Evolutionary conservation across 495 filamentous ascomycete species (phyloP).

Genomic region (Trypethelium eluteriae): DNA sequence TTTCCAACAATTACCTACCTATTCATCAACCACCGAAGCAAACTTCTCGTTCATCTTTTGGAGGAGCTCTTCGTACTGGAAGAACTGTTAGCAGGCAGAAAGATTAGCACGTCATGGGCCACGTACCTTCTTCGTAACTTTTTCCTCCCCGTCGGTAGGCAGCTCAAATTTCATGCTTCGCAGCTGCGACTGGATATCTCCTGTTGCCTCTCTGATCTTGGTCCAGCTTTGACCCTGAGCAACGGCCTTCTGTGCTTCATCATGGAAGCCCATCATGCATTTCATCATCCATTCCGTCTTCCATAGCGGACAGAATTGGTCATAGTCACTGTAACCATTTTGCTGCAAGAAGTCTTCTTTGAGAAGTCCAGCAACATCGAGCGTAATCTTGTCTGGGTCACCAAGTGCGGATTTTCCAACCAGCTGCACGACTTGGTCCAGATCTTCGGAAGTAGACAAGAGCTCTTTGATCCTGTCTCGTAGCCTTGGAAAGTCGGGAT

Average conservation of each 20-base stretch:
- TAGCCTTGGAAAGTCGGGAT: conserved; percentile 86
- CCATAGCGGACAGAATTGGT: conserved; percentile 98
- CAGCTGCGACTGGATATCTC: conserved; percentile 73
- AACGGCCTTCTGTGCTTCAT: conserved; percentile 93
- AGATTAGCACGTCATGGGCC: neutral
- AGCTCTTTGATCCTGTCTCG: conserved; percentile 89
- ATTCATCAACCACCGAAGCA: conserved; percentile 89
- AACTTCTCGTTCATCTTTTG: conserved; percentile 94
- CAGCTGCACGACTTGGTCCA: conserved; percentile 97
- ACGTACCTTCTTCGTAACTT: conserved; percentile 67
- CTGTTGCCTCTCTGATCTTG: conserved; percentile 85
- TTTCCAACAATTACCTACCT: conserved; percentile 28
- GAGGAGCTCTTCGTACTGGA: conserved; percentile 79
- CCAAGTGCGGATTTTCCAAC: conserved; percentile 95
- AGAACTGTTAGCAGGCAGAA: neutral
- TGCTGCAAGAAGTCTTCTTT: conserved; percentile 99
- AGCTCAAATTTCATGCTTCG: conserved; percentile 95
- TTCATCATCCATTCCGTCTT: conserved; percentile 99
- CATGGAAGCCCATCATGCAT: conserved; percentile 93
- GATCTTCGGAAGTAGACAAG: conserved; percentile 86
- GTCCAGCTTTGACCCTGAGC: conserved; percentile 80
- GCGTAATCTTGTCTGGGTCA: conserved; percentile 95
- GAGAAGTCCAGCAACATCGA: conserved; percentile 82
- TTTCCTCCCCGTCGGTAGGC: conserved; percentile 66
- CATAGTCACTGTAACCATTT: conserved; percentile 97